A percentile compares a stretch with the other conserved stretches of the same genome.
These are phyloP conservation scores for Trypanosomatidae sp. DNA, from an alignment of 208 protist genomes.

Conservation along the genomic window DNA sequence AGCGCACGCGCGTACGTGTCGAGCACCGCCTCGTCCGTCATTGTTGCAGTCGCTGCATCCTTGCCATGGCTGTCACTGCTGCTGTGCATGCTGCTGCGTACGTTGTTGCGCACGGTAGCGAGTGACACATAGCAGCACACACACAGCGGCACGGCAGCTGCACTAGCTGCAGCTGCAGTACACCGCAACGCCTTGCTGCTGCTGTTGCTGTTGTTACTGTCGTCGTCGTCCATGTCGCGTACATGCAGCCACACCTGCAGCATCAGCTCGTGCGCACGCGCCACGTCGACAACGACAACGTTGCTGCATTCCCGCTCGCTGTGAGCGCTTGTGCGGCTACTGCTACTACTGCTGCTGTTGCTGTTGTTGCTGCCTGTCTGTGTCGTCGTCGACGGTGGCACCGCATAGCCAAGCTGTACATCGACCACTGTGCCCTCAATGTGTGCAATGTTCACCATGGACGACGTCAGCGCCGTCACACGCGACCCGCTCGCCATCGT, in stretches of 20 bases:
- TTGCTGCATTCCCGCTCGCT: slow-evolving; percentile 1
- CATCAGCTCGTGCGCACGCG: background rate
- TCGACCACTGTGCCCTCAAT: slow-evolving; percentile 26
- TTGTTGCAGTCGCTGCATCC: background rate
- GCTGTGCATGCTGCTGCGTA: no score
- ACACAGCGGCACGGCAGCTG: slow-evolving; percentile 12
- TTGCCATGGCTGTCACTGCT: background rate
- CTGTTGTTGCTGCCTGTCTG: no score
- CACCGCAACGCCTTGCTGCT: no score
- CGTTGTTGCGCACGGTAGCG: no score
- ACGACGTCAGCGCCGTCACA: background rate
- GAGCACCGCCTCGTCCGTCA: background rate
- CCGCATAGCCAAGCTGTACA: no score
- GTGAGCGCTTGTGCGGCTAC: no score
- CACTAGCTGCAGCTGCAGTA: no score
- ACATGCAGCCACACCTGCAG: slow-evolving; percentile 34
- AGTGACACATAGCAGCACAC: slow-evolving; percentile 20
- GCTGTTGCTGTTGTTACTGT: no score
- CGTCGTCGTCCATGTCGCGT: background rate
- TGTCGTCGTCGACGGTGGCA: no score
- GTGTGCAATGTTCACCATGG: slow-evolving; percentile 19
- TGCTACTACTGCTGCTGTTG: no score
- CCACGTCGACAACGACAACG: background rate
- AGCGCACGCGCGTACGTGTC: background rate
- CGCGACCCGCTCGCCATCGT: slow-evolving; percentile 3